A percentile compares a stretch with the other conserved stretches of the same genome.
Conservation (phyloP, 257 asterid species). For the Phtheirospermum japonicum region DNA sequence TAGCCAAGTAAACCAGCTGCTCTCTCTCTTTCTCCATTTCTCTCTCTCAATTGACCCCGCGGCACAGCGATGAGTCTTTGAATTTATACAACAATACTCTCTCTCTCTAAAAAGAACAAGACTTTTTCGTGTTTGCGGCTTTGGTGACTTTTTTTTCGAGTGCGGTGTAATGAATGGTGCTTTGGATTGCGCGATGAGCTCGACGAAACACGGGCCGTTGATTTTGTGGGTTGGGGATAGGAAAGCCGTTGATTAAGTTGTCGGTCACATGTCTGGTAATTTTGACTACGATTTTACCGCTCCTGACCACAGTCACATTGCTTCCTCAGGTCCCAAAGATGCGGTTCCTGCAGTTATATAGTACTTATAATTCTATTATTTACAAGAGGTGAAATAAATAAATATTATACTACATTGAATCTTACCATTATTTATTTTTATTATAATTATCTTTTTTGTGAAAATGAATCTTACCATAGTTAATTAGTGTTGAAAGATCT, state of each 20-base stretch:
- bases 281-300: conserved; percentile 18
- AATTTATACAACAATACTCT: conserved; percentile 5
- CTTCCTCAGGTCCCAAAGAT: conserved; percentile 15
- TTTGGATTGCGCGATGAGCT: conserved; percentile 14
- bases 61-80: not conserved
- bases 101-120: no score
- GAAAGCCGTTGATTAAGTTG: conserved; percentile 28
- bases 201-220: conserved; percentile 20
- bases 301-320: conserved; percentile 24
- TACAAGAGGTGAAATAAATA: no score
- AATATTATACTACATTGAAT: no score
- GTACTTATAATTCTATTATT: no score
- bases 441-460: no score
- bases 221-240: not conserved
- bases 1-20: conserved; percentile 62
- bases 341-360: conserved; percentile 22
- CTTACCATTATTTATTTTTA: no score
- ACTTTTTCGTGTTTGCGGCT: no score
- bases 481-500: no score
- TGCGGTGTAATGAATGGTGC: not conserved
- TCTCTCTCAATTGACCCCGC: conserved; percentile 19
- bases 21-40: conserved; percentile 68
- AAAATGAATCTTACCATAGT: no score
- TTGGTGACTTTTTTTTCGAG: not conserved
- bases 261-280: conserved; percentile 25